Evolutionary conservation across 177 flowering plant species (phyloP).

Genomic region (Tripterygium wilfordii): DNA sequence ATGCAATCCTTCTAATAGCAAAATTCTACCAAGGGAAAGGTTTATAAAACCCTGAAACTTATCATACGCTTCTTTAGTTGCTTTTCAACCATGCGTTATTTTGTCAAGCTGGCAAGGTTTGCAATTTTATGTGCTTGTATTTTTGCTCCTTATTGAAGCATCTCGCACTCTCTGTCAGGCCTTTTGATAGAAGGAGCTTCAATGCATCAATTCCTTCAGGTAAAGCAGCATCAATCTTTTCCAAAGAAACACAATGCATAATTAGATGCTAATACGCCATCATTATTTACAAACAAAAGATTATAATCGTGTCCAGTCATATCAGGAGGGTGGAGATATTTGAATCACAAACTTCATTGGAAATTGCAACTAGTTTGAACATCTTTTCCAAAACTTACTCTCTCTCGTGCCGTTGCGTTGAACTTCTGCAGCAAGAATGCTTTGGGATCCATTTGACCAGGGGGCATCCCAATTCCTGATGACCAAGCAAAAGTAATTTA

Average conservation of each 20-base stretch:
- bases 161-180: conserved; percentile 60
- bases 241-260: background rate
- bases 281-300: background rate
- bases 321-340: too few species aligned
- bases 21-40: too few species aligned
- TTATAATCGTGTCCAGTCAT: background rate
- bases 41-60: too few species aligned
- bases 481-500: background rate
- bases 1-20: too few species aligned
- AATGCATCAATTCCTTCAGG: conserved; percentile 62
- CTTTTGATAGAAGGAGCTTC: conserved; percentile 51
- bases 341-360: background rate
- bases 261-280: background rate
- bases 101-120: conserved; percentile 28
- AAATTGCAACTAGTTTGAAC: background rate
- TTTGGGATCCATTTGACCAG: conserved; percentile 98
- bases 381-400: conserved; percentile 35
- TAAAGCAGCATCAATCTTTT: conserved; percentile 67
- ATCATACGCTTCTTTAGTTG: too few species aligned
- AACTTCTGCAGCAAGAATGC: conserved; percentile 93
- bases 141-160: conserved; percentile 76
- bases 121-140: conserved; percentile 68
- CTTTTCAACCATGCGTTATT: too few species aligned
- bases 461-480: conserved; percentile 87
- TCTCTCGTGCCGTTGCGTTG: conserved; percentile 63